phyloP scores from a whole-genome alignment of 768 basidiomycete genomes.

The Fomitopsis pulvina region DNA sequence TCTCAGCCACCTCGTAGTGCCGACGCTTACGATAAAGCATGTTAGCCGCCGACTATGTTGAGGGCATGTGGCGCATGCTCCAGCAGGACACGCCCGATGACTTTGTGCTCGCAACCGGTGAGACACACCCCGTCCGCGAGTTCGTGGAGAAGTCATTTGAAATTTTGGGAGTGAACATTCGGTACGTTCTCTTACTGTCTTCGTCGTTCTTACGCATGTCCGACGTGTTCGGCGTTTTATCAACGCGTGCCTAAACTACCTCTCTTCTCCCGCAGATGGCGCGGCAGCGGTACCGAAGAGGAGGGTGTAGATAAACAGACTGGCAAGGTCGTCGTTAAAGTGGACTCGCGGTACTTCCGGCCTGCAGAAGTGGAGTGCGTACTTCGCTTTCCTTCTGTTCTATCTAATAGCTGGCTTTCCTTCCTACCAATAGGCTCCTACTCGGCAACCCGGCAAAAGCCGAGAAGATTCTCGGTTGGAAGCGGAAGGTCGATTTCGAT shows the following conservation, averaged over 20 bases:
- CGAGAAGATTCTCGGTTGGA: slow-evolving; percentile 85
- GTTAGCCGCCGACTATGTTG: slow-evolving; percentile 81
- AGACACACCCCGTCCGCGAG: slow-evolving; percentile 92
- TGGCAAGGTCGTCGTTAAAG: slow-evolving; percentile 68
- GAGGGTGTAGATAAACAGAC: slow-evolving; percentile 68
- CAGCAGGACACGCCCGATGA: slow-evolving; percentile 81
- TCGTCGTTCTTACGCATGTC: slow-evolving; percentile 4
- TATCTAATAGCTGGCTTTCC: neutral
- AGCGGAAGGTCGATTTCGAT: slow-evolving; percentile 78
- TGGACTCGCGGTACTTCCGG: slow-evolving; percentile 90
- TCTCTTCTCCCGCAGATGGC: slow-evolving; percentile 48
- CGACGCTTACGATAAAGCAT: slow-evolving; percentile 3
- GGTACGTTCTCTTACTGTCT: slow-evolving; percentile 31
- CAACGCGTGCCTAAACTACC: neutral
- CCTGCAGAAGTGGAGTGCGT: slow-evolving; percentile 92
- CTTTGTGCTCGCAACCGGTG: slow-evolving; percentile 93
- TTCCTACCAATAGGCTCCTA: slow-evolving; percentile 48
- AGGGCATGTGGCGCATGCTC: slow-evolving; percentile 97
- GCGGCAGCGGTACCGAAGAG: slow-evolving; percentile 68
- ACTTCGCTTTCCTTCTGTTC: neutral
- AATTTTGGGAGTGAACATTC: slow-evolving; percentile 58
- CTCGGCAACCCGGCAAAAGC: slow-evolving; percentile 89
- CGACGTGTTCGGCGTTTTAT: neutral
- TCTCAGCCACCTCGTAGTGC: neutral
- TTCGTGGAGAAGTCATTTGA: slow-evolving; percentile 86